phyloP scores from a whole-genome alignment of 192 early-diverging fungal genomes.

The Gigaspora rosea region DNA sequence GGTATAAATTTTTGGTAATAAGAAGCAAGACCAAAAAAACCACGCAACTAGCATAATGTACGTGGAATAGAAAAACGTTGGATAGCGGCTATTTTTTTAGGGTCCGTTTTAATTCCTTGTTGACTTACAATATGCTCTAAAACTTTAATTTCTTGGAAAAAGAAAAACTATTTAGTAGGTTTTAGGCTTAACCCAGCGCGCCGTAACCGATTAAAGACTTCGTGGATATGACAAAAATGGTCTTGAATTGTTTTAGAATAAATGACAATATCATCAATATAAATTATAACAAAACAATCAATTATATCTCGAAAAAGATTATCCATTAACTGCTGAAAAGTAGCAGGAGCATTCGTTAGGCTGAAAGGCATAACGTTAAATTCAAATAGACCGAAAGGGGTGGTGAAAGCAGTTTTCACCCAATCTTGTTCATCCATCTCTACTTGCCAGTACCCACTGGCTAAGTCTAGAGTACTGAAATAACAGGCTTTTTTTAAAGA shows the following conservation, averaged over 20 bases:
- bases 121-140: neutral
- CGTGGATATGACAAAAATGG: neutral
- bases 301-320: no score
- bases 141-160: no score
- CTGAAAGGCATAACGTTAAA: constrained; percentile 40
- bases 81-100: neutral
- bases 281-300: neutral
- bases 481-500: no score
- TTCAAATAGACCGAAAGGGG: constrained; percentile 27
- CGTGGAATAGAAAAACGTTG: neutral
- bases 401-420: constrained; percentile 31
- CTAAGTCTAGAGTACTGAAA: neutral
- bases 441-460: constrained; percentile 44
- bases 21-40: neutral
- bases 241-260: neutral
- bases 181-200: no score
- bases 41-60: neutral
- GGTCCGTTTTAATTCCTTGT: neutral
- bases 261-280: neutral
- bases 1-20: neutral
- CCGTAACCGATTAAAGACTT: neutral
- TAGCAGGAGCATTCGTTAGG: constrained; percentile 4
- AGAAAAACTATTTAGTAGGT: no score
- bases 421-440: constrained; percentile 17
- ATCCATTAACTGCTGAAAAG: neutral